Evolutionary conservation across 129 eudicot species (phyloP).

Genomic region (Saussurea involucrata): DNA sequence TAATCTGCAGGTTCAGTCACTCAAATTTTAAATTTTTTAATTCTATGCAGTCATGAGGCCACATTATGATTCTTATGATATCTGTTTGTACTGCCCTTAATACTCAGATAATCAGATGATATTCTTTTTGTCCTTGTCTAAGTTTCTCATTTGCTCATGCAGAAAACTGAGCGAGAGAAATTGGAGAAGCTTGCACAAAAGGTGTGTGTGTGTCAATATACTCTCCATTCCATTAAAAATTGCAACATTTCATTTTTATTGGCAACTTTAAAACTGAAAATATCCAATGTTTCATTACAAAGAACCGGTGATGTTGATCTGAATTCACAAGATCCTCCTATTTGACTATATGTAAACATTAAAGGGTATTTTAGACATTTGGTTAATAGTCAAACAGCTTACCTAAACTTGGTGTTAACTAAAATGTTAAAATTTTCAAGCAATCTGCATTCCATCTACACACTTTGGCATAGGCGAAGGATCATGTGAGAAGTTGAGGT

Average conservation of each 20-base stretch:
- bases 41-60: not conserved
- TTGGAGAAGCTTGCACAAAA: constrained; percentile 86
- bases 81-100: not conserved
- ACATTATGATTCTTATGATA: constrained; percentile 1
- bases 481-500: too few species aligned
- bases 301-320: not conserved
- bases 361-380: constrained; percentile 8
- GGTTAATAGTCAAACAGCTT: not conserved
- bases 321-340: not conserved
- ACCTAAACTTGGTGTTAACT: not conserved
- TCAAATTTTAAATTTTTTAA: not conserved
- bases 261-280: not conserved
- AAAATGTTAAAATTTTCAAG: not conserved
- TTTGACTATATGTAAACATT: not conserved
- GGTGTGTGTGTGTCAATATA: constrained; percentile 28
- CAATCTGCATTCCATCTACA: not conserved
- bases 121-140: not conserved
- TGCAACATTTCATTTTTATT: not conserved
- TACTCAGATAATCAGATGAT: not conserved
- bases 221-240: not conserved
- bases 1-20: not conserved
- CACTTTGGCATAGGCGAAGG: too few species aligned
- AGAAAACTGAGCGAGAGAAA: constrained; percentile 92
- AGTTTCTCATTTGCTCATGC: constrained; percentile 16
- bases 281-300: not conserved